Conservation (phyloP, 2,329 filamentous ascomycete species). For the Cadophora malorum region DNA sequence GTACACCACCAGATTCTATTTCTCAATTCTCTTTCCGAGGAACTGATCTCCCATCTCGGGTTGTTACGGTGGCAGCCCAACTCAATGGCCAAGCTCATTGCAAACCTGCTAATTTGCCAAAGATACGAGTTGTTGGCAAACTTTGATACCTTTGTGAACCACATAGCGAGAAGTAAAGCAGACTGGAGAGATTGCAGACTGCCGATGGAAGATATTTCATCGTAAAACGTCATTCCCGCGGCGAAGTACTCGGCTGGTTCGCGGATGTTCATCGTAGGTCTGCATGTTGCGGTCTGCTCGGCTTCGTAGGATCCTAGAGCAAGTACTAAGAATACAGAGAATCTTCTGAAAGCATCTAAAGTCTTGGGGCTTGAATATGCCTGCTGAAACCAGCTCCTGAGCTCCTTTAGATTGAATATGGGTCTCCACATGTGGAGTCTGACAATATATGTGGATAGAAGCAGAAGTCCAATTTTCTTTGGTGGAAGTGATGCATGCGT, state of each 20-base stretch:
- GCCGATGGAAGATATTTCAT: neutral
- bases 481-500: neutral
- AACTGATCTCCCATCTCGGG: no score
- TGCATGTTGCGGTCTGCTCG: neutral
- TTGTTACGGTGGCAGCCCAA: no score
- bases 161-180: neutral
- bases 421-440: neutral
- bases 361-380: neutral
- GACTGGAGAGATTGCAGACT: slow-evolving; percentile 1
- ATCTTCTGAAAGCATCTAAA: neutral
- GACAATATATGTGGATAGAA: slow-evolving; percentile 3
- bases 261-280: neutral
- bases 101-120: neutral
- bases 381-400: slow-evolving; percentile 1
- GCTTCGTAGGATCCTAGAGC: neutral
- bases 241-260: slow-evolving; percentile 1
- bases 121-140: slow-evolving; percentile 3
- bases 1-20: no score
- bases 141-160: neutral
- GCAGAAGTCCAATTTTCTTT: neutral
- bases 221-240: neutral
- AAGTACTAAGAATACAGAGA: neutral
- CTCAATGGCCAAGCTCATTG: no score
- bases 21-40: no score
- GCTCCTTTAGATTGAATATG: neutral